phyloP scores from a whole-genome alignment of 2,329 filamentous ascomycete genomes.

The Cercospora beticola region DNA sequence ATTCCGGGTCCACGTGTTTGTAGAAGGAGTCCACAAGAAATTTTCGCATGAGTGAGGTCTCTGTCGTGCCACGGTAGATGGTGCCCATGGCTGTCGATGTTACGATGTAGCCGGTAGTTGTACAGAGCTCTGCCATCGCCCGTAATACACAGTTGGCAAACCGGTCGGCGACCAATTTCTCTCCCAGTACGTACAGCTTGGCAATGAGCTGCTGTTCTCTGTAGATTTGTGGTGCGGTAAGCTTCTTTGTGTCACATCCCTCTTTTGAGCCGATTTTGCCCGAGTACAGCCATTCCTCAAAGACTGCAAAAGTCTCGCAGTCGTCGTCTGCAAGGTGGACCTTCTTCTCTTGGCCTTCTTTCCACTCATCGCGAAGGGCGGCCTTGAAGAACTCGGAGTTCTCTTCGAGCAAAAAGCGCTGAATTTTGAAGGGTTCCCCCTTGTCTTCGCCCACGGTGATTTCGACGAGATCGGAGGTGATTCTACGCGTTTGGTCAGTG shows the following conservation, averaged over 20 bases:
- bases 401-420: neutral
- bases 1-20: too few species aligned
- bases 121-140: neutral
- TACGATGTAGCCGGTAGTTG: too few species aligned
- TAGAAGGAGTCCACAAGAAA: too few species aligned
- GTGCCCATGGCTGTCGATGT: too few species aligned
- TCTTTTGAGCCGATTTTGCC: neutral
- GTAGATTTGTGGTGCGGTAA: too few species aligned
- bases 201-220: neutral
- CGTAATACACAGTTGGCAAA: neutral
- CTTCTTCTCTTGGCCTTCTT: slow-evolving; percentile 3
- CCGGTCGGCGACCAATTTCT: slow-evolving; percentile 1
- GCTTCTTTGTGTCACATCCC: neutral
- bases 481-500: neutral
- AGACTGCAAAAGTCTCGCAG: neutral
- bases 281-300: slow-evolving; percentile 3
- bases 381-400: slow-evolving; percentile 1
- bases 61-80: too few species aligned
- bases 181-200: slow-evolving; percentile 5
- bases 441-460: neutral
- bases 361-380: slow-evolving; percentile 1
- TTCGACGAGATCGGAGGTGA: neutral
- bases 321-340: slow-evolving; percentile 6
- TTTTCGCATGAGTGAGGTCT: too few species aligned
- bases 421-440: neutral